Conservation (phyloP, 257 asterid species). For the Primulina tabacum region DNA sequence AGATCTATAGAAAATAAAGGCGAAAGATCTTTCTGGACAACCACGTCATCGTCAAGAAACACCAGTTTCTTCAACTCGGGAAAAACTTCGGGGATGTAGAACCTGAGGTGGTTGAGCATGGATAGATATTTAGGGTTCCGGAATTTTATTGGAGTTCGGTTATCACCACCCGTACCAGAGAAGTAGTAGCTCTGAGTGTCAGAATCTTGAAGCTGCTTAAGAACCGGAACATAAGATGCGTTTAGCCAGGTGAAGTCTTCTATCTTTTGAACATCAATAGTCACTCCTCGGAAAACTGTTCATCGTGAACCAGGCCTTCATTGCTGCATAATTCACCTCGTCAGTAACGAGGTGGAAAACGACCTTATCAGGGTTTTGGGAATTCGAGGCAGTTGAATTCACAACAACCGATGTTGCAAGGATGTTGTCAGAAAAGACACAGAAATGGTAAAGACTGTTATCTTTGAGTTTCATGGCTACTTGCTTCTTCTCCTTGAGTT, state of each 20-base stretch:
- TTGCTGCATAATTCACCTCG: conserved; percentile 59
- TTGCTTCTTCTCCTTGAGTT: conserved; percentile 35
- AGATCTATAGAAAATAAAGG: conserved; percentile 46
- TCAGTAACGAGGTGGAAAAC: conserved; percentile 66
- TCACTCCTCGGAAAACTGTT: conserved; percentile 47
- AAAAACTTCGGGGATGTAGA: conserved; percentile 65
- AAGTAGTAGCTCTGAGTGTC: conserved; percentile 70
- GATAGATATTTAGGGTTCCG: conserved; percentile 62
- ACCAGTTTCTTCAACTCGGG: conserved; percentile 51
- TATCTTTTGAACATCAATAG: conserved; percentile 52
- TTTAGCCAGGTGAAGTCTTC: conserved; percentile 62
- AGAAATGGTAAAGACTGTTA: conserved; percentile 49
- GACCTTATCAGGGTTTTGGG: conserved; percentile 38
- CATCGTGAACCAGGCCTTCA: conserved; percentile 66
- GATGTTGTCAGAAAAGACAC: conserved; percentile 65
- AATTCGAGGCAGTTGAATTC: conserved; percentile 52
- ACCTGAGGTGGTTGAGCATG: conserved; percentile 66
- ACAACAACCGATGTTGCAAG: conserved; percentile 66
- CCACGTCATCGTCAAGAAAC: conserved; percentile 63
- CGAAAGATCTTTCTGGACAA: conserved; percentile 57
- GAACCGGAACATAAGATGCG: conserved; percentile 64
- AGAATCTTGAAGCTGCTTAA: conserved; percentile 60
- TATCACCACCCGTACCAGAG: conserved; percentile 48
- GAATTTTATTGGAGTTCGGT: conserved; percentile 60
- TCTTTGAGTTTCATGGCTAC: conserved; percentile 43